Evolutionary conservation across 2,329 filamentous ascomycete genomes (phyloP), one percentile per base, ranked within the genome.

Genomic region (Nothophoma quercina): DNA sequence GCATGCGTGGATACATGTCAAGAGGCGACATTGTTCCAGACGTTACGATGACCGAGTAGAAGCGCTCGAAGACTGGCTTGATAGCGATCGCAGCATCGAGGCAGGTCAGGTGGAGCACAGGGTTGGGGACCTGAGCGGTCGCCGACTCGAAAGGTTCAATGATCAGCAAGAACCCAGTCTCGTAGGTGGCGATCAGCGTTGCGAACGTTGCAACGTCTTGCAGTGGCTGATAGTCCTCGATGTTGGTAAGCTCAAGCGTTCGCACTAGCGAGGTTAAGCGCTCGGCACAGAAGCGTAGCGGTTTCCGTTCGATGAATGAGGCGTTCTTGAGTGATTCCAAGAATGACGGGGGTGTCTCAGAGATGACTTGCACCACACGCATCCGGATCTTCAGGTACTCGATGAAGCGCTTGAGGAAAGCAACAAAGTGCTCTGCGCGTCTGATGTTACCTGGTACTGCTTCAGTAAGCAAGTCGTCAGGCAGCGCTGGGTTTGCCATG

Each of bases 1-100:
- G 86, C 93, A 99, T 99, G 70, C 96, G 97, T 0, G 95, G 96
- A 68, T 99, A 99, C 89, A 99, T 99, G 72, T 99, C 96, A 3
- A 99, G 78, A 0, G 95, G 95, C 1, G 95, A 98, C 56, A 99
- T 91, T 1, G 95, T 99, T 58, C 95, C 95, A 0, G 95, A 98
- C 0, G 95, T 99, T 71, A 99, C 98, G 69, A 99, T 96, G 60
- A 99, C 95, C 1, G 95, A 98, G 74, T 91, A 93, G 74, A 99
- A 99, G 43, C 95, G 88, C 54, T 99, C 93, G 69, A 99, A 97
- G 5, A 99, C 93, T 0, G 95, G 95, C 58, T 95, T 96, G 69
- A 99, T 99, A 33, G 96, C 95, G 61, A 99, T 99, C 0, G 96
- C 95, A 4, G 95, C 95, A 74, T 99, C 95, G 18, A 99, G 82